Base-by-base conservation (phyloP, 495 filamentous ascomycete genomes). In the Tuber indicum region DNA sequence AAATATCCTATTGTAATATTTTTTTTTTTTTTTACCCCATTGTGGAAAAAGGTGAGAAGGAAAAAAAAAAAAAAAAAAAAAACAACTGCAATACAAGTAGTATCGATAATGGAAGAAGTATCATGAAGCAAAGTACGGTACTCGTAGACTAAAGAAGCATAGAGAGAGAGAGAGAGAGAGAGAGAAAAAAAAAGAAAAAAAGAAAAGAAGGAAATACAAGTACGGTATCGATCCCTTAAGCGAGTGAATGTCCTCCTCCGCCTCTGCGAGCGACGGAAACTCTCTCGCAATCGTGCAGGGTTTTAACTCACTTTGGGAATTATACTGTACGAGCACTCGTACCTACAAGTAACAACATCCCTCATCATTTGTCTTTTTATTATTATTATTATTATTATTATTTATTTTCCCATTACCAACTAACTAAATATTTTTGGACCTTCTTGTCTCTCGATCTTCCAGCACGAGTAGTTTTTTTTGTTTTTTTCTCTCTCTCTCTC, bases 101-200 rank as follows among this genome's bases (percentile, higher is more conserved):
- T 32, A 75, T 44, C 41, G 43, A 44, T 43, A 43, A 71, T 69
- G 21, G 47, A 72, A 23, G 52, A 73, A 73, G 74, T 49, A 74
- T 49, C 49, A 72, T 72, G 78, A 74, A 72, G 58, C 39, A 2
- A 2, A 5, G 4, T n/a, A n/a, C n/a, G n/a, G n/a, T n/a, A n/a
- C n/a, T n/a, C n/a, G n/a, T n/a, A n/a, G n/a, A n/a, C 3, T 41
- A 41, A 41, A 41, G 4, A 5, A 41, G 4, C 3, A 2, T 1
- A 1, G 4, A 41, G 39, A 41, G 4, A 1, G 4, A 1, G 4
- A 1, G 4, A 2, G 39, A 2, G 39, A 2, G 39, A 41, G 39
- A 41, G 49, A 58, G 73, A 75, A 80, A 80, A 71, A 77, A 71
- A 58, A 41, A 71, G 75, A 36, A 74, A 79, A 72, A 73, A 72